Base-by-base conservation (phyloP, 2,329 filamentous ascomycete genomes). In the Aspergillus alliaceus region DNA sequence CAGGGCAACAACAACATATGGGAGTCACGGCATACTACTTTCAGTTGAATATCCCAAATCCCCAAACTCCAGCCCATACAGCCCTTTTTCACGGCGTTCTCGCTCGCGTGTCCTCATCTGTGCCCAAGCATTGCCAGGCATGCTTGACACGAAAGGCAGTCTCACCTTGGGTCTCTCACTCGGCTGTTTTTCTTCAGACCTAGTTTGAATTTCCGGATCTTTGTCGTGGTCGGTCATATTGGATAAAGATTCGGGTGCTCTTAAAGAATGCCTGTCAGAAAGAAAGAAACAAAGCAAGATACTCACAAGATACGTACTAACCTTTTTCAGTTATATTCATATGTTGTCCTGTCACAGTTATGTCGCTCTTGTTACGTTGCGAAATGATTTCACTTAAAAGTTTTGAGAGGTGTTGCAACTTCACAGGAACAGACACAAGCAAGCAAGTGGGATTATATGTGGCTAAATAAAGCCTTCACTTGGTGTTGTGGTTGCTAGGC, bases 51-150 rank as follows among this genome's bases (percentile, higher is more conserved):
- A 20, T 18, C 51, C 42, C 6, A 31, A 31, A 11, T 53, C 50
- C 6, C 39, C 39, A 20, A 40, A 40, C 37, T 42, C 44, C 15
- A 53, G 9, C 42, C 20, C n/a, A 25, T 29, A 18, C 18, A 35
- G 47, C 24, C 8, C 54, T 20, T 34, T 15, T 34, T 58, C 50
- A 40, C 52, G 37, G 50, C 39, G 54, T 42, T 62, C 54, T 27
- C 48, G 56, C 39, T 61, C 64, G 2, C 46, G 55, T 15, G 62
- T 63, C 44, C 63, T 64, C 57, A 67, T 63, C 35, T 63, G 52
- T 7, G 68, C 63, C 59, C 67, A 71, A 1, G 69, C 68, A 44
- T 72, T 71, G 14, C 67, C 68, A 35, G 59, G 58, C 3, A 54
- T 42, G 2, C 56, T 48, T n/a, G 58, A 53, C 60, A 66, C 63